phyloP scores from a whole-genome alignment of 768 basidiomycete species.

The Boletus vinaceobasis region DNA sequence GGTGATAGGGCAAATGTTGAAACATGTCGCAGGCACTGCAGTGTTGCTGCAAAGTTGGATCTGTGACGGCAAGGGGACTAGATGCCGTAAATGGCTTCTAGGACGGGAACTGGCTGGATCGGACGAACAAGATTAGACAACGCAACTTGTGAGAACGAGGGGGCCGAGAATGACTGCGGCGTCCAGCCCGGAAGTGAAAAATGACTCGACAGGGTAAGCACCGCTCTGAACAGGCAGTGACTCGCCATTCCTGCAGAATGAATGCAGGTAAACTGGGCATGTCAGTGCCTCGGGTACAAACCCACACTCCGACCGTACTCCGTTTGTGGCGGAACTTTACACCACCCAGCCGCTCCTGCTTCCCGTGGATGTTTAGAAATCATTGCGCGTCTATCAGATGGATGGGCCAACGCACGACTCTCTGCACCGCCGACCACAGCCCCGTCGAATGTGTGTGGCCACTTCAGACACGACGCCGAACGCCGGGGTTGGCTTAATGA shows the following conservation, averaged over 20 bases:
- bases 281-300: constrained; percentile 21
- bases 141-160: constrained; percentile 15
- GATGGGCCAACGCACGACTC: constrained; percentile 1
- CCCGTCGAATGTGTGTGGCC: background rate
- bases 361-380: background rate
- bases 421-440: constrained; percentile 21
- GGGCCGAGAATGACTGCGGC: constrained; percentile 21
- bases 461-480: background rate
- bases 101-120: constrained; percentile 14
- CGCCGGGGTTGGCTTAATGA: background rate
- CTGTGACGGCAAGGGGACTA: constrained; percentile 26
- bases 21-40: constrained; percentile 36
- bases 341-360: background rate
- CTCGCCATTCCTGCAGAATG: constrained; percentile 24
- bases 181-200: constrained; percentile 20
- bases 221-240: constrained; percentile 21
- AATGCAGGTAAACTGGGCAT: constrained; percentile 7
- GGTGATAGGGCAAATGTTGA: constrained; percentile 33
- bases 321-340: constrained; percentile 21
- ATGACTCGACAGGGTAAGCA: constrained; percentile 10
- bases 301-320: constrained; percentile 15
- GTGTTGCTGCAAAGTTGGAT: constrained; percentile 24
- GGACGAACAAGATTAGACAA: constrained; percentile 21
- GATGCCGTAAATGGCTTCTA: constrained; percentile 23
- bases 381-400: constrained; percentile 12